phyloP scores from a whole-genome alignment of 371 early-diverging fungal species.

The Lichtheimia ornata region DNA sequence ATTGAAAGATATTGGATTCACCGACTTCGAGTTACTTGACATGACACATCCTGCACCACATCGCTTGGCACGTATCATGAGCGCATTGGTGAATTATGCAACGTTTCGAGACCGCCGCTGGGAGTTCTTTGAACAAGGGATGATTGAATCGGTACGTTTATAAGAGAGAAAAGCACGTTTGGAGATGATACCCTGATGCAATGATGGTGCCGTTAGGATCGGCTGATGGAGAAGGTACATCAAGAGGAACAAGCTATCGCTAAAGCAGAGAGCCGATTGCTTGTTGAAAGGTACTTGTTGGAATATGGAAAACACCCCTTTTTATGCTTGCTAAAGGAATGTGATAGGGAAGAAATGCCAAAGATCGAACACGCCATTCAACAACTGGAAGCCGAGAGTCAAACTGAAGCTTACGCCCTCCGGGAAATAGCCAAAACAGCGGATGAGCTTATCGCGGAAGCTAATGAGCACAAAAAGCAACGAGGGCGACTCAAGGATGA shows the following conservation, averaged over 20 bases:
- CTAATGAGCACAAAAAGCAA: slow-evolving; percentile 13
- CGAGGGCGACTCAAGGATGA: slow-evolving; percentile 15
- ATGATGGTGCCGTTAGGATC: not conserved
- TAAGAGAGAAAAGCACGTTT: not conserved
- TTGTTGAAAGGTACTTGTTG: no score
- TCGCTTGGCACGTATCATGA: slow-evolving; percentile 23
- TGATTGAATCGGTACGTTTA: slow-evolving; percentile 9
- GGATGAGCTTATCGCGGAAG: slow-evolving; percentile 5
- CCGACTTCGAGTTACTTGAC: slow-evolving; percentile 17
- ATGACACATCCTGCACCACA: slow-evolving; percentile 19
- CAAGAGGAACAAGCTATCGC: slow-evolving; percentile 7
- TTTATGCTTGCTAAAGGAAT: no score
- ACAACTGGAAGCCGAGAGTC: no score
- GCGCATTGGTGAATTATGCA: slow-evolving; percentile 24
- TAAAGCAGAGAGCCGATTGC: no score
- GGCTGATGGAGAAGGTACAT: slow-evolving; percentile 2
- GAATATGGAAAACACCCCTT: no score
- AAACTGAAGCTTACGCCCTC: no score
- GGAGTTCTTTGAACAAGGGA: slow-evolving; percentile 17
- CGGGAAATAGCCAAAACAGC: slow-evolving; percentile 12
- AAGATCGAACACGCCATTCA: no score
- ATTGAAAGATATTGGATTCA: slow-evolving; percentile 15
- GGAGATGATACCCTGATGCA: not conserved
- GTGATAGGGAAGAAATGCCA: no score
- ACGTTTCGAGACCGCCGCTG: slow-evolving; percentile 24